Base-by-base conservation (phyloP, 2,329 filamentous ascomycete genomes). In the Apiospora hydei region DNA sequence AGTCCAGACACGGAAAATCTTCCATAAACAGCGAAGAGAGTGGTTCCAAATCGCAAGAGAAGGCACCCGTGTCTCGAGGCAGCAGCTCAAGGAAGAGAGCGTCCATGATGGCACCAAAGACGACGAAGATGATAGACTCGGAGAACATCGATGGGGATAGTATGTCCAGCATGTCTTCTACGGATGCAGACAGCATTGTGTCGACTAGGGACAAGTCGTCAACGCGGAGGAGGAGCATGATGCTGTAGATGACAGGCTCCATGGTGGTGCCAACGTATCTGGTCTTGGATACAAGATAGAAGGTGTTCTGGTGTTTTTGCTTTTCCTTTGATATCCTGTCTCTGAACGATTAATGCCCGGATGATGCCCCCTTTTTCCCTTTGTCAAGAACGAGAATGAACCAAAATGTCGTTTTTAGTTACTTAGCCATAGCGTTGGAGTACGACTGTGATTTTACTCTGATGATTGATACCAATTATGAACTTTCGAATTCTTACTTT, bases 161-260 rank as follows among this genome's bases (percentile, higher is more conserved):
- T 71, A 70, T 74, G 10, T 73, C 72, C 67, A 78, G 77, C 71
- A 71, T 74, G 5, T 78, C 75, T 3, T 77, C 80, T 1, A 77
- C 69, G 11, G 80, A 78, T 30, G 77, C 78, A 38, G 79, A 74
- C 5, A 76, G 71, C 21, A 66, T 73, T 2, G 57, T 75, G 26
- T 73, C 75, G 4, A 72, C 74, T 16, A 76, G 77, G 47, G 82
- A 83, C 69, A 78, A 79, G 43, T 70, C 77, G 71, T 83, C 77
- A 46, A 83, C 84, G 72, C 83, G 88, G 77, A 82, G 88, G 75
- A 83, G 88, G 76, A 90, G 88, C 78, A 90, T 89, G 87, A 89
- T 90, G 88, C 79, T 90, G 80, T 89, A 83, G 87, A 53, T 41
- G 30, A 16, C 21, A 14, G 34, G 2, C n/a, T n/a, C 11, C n/a